Evolutionary conservation across 225 moss, liverwort and hornwort species (phyloP).

Genomic region (Pseudisothecium myosuroides): DNA sequence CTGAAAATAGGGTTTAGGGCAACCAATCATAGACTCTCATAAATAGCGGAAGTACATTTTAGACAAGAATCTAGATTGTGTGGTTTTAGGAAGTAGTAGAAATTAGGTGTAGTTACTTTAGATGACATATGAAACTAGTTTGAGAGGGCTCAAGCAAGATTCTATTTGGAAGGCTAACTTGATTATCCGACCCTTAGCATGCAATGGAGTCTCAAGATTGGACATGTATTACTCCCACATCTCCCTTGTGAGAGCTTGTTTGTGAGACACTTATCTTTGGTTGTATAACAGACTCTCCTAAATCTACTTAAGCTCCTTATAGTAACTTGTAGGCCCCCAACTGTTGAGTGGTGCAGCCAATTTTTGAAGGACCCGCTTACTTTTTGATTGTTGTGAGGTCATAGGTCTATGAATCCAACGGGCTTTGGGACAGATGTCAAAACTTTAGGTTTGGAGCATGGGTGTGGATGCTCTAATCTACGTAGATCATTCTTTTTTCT

Average conservation of each 20-base stretch:
- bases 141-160: not conserved
- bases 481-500: not conserved
- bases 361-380: rapidly evolving
- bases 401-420: too few relatives aligned
- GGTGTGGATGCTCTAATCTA: rapidly evolving
- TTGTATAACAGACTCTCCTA: not conserved
- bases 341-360: too few relatives aligned
- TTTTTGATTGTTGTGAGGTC: not conserved
- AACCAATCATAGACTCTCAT: too few relatives aligned
- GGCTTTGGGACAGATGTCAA: rapidly evolving
- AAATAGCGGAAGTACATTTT: too few relatives aligned
- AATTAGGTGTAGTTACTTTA: too few relatives aligned
- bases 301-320: not conserved
- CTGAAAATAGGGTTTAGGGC: too few relatives aligned
- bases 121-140: too few relatives aligned
- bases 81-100: too few relatives aligned
- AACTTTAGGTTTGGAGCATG: not conserved
- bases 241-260: not conserved
- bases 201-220: not conserved
- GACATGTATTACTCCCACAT: rapidly evolving
- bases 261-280: rapidly evolving
- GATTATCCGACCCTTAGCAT: rapidly evolving
- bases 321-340: rapidly evolving
- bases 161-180: rapidly evolving
- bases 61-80: too few relatives aligned